Percentiles rank a stretch among this genome's conserved stretches.
These are phyloP conservation scores for Cylindrodendrum hubeiense DNA, from an alignment of 2,329 filamentous ascomycete species.

Conservation along the genomic window DNA sequence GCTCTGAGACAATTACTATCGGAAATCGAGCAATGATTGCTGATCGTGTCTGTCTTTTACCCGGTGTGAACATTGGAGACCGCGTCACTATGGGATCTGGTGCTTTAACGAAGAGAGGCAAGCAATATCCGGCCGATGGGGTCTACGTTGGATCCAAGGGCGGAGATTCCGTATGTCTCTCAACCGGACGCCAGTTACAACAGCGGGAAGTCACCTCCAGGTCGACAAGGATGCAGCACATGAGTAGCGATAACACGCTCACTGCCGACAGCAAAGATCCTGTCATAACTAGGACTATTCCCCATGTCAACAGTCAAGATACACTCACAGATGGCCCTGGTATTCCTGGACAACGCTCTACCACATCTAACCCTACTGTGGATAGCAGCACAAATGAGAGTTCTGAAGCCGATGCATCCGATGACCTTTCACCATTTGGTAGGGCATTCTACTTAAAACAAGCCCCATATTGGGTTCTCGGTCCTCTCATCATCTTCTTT, in stretches of 20 bases:
- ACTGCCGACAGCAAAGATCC: slow-evolving; percentile 7
- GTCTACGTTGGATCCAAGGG: slow-evolving; percentile 66
- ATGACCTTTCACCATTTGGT: slow-evolving; percentile 61
- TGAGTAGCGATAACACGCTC: slow-evolving; percentile 40
- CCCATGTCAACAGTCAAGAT: slow-evolving; percentile 43
- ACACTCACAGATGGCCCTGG: slow-evolving; percentile 35
- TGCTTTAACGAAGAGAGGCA: slow-evolving; percentile 61
- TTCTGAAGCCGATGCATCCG: neutral
- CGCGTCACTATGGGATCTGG: slow-evolving; percentile 66
- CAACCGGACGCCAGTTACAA: slow-evolving; percentile 24
- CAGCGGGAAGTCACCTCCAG: slow-evolving; percentile 18
- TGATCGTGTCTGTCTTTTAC: slow-evolving; percentile 65
- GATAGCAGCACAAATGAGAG: slow-evolving; percentile 34
- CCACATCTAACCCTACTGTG: slow-evolving; percentile 11
- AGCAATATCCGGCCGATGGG: slow-evolving; percentile 57
- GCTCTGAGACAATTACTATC: slow-evolving; percentile 62
- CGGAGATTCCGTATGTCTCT: slow-evolving; percentile 62
- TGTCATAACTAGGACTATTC: slow-evolving; percentile 20
- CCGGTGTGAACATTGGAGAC: slow-evolving; percentile 63
- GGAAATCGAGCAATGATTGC: slow-evolving; percentile 66
- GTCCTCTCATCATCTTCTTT: slow-evolving; percentile 60
- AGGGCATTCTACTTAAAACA: slow-evolving; percentile 66
- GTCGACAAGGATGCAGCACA: slow-evolving; percentile 21
- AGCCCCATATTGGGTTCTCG: slow-evolving; percentile 63
- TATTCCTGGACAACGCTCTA: slow-evolving; percentile 13